Evolutionary conservation across 169 alveolate species (phyloP).

Genomic region (Cryptosporidium bovis): DNA sequence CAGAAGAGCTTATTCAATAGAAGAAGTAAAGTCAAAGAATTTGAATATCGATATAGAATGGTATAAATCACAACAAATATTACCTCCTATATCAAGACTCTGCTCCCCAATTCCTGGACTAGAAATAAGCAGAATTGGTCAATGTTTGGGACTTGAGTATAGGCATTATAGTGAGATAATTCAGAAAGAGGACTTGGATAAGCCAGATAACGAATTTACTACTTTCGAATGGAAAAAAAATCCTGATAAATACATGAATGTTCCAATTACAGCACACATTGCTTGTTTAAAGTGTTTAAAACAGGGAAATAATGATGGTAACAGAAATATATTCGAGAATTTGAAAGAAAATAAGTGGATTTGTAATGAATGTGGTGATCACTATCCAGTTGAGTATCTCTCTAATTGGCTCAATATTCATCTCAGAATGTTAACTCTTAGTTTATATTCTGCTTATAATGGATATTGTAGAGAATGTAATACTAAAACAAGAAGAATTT

Average conservation of each 20-base stretch:
- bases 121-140: conserved; percentile 81
- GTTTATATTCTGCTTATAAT: conserved; percentile 56
- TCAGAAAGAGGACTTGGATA: conserved; percentile 56
- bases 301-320: conserved; percentile 2
- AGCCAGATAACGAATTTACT: conserved; percentile 4
- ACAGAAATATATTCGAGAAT: background rate
- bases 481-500: conserved; percentile 76
- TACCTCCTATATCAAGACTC: conserved; percentile 91
- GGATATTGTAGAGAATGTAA: conserved; percentile 63
- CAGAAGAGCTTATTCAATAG: conserved; percentile 89
- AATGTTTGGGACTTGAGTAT: conserved; percentile 56
- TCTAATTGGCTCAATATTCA: conserved; percentile 67
- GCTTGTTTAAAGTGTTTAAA: conserved; percentile 24
- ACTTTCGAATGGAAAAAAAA: conserved; percentile 59
- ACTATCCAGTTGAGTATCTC: conserved; percentile 35
- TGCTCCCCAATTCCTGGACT: conserved; percentile 91
- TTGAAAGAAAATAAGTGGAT: conserved; percentile 54
- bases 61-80: conserved; percentile 92
- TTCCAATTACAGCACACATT: conserved; percentile 54
- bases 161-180: conserved; percentile 44
- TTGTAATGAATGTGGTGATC: conserved; percentile 14
- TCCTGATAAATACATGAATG: conserved; percentile 34
- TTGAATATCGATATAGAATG: conserved; percentile 87
- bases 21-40: conserved; percentile 86
- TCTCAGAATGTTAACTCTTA: conserved; percentile 48